These are phyloP conservation scores for Hansenula lynferdii DNA, from an alignment of 1,139 yeast species.

Conservation along the genomic window DNA sequence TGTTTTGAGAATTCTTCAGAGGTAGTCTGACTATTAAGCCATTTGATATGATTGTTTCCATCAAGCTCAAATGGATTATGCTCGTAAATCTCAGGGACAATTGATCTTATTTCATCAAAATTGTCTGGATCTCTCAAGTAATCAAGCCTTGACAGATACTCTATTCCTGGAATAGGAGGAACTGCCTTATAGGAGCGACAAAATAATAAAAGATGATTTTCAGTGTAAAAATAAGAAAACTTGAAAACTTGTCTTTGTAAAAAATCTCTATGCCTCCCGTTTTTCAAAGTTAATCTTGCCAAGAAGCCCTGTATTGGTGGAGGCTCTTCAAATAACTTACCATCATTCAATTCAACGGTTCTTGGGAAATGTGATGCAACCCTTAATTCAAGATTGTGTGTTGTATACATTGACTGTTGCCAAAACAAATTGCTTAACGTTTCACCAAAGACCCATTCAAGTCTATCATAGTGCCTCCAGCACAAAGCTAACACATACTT, in stretches of 20 bases:
- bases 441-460: conserved; percentile 68
- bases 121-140: not conserved
- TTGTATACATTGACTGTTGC: conserved; percentile 36
- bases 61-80: conserved; percentile 50
- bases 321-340: conserved; percentile 42
- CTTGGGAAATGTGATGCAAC: conserved; percentile 43
- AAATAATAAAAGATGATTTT: conserved; percentile 57
- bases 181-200: conserved; percentile 48
- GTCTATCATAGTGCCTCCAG: conserved; percentile 64
- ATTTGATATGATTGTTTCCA: conserved; percentile 45
- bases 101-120: conserved; percentile 14
- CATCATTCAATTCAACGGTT: conserved; percentile 19
- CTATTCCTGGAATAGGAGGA: conserved; percentile 40
- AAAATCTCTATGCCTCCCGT: conserved; percentile 35
- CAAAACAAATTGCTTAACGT: conserved; percentile 42
- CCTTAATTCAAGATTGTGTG: conserved; percentile 55
- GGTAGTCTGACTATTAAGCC: conserved; percentile 44
- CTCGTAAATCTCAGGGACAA: conserved; percentile 35
- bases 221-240: conserved; percentile 59
- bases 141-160: not conserved
- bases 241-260: conserved; percentile 45
- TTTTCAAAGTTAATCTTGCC: conserved; percentile 47
- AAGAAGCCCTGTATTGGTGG: conserved; percentile 74
- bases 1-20: conserved; percentile 37
- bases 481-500: conserved; percentile 44